A percentile compares a stretch with the other conserved stretches of the same genome.
Evolutionary conservation across 208 protist species (phyloP).

Genomic region (Wallacemonas sp.): DNA sequence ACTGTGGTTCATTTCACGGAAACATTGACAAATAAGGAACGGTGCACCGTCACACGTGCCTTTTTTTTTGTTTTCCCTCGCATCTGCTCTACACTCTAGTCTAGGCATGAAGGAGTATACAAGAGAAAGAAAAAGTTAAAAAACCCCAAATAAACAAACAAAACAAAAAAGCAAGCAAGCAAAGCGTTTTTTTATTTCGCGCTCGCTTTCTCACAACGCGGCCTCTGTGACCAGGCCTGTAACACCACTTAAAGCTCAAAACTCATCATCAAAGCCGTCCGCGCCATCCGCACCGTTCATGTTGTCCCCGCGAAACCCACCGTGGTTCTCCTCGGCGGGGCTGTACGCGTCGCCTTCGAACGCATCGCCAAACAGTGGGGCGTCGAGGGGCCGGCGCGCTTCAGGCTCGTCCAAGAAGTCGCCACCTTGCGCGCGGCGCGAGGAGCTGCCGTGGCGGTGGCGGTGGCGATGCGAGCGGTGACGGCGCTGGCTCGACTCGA

Average conservation of each 20-base stretch:
- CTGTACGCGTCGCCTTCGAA: slow-evolving; percentile 9
- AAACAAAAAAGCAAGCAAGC: not conserved
- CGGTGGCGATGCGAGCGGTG: slow-evolving; percentile 21
- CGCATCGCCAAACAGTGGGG: slow-evolving; percentile 3
- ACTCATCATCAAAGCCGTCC: not conserved
- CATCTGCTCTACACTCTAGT: not conserved
- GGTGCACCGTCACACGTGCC: too few species aligned
- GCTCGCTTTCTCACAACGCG: too few species aligned
- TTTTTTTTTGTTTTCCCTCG: too few species aligned
- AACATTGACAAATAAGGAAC: too few species aligned
- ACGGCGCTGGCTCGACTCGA: slow-evolving; percentile 20
- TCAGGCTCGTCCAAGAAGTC: slow-evolving; percentile 6
- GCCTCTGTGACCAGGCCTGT: too few species aligned
- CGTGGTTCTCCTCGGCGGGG: slow-evolving; percentile 23
- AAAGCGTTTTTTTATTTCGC: too few species aligned
- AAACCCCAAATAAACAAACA: not conserved
- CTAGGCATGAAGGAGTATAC: not conserved
- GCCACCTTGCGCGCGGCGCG: slow-evolving; percentile 4
- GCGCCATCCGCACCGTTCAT: not conserved
- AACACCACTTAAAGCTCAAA: not conserved
- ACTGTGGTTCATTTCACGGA: too few species aligned
- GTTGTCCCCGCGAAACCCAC: slow-evolving; percentile 8
- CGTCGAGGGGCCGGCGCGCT: not conserved
- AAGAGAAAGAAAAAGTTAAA: not conserved
- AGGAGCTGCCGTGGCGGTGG: slow-evolving; percentile 24